Percentiles rank a stretch among this genome's conserved stretches.
Conservation (phyloP, 2,329 filamentous ascomycete genomes). For the Aspergillus pseudotamarii region DNA sequence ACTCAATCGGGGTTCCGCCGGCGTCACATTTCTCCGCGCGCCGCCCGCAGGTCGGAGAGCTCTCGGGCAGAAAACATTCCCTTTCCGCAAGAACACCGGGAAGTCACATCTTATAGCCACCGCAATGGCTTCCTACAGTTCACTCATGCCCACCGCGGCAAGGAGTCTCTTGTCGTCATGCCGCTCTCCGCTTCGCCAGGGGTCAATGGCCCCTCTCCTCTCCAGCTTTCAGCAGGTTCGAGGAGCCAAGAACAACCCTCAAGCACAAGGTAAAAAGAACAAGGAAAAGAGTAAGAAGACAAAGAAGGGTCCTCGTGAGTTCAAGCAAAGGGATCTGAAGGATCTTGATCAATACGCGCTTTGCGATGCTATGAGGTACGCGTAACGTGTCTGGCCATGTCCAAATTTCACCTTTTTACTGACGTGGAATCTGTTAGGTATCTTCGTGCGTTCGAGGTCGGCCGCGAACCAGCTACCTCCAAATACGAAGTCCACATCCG, state of each 20-base stretch:
- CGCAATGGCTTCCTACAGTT: slow-evolving; percentile 40
- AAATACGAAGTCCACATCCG: slow-evolving; percentile 92
- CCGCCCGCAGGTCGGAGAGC: slow-evolving; percentile 30
- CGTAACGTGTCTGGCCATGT: slow-evolving; percentile 2
- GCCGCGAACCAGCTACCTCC: slow-evolving; percentile 67
- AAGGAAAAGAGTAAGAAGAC: slow-evolving; percentile 62
- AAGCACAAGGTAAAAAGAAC: slow-evolving; percentile 45
- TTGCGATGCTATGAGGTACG: slow-evolving; percentile 84
- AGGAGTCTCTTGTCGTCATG: slow-evolving; percentile 38
- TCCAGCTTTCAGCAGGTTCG: slow-evolving; percentile 39
- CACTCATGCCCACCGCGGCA: slow-evolving; percentile 38
- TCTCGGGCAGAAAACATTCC: slow-evolving; percentile 40
- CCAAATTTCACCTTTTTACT: slow-evolving; percentile 11
- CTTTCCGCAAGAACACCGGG: slow-evolving; percentile 14
- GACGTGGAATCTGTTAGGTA: slow-evolving; percentile 61
- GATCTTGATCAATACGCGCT: slow-evolving; percentile 75
- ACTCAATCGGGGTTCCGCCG: slow-evolving; percentile 27
- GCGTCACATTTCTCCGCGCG: slow-evolving; percentile 35
- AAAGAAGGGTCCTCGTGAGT: slow-evolving; percentile 68
- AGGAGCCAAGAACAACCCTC: slow-evolving; percentile 37
- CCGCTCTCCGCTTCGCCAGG: slow-evolving; percentile 31
- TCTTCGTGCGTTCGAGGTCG: slow-evolving; percentile 89
- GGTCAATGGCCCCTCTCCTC: slow-evolving; percentile 36
- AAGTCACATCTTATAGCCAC: not conserved
- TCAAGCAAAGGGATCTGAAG: slow-evolving; percentile 64